These are phyloP conservation scores for Hura crepitans DNA, from an alignment of 441 rosid genomes.

Conservation along the genomic window DNA sequence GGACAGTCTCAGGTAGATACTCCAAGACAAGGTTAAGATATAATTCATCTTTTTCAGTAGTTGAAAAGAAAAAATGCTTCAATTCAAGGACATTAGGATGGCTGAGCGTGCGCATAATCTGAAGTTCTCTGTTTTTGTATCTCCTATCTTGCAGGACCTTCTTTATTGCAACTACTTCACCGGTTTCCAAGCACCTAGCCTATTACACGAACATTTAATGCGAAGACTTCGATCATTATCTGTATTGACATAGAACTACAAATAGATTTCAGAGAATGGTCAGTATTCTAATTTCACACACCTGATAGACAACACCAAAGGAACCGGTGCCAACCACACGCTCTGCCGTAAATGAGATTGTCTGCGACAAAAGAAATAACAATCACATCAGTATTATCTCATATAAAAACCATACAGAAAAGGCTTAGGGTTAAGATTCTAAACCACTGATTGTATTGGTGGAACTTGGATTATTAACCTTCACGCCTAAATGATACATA, in stretches of 20 bases:
- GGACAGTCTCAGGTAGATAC: constrained; percentile 72
- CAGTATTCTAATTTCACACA: constrained; percentile 30
- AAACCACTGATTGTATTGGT: not conserved
- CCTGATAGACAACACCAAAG: constrained; percentile 91
- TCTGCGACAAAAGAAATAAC: constrained; percentile 37
- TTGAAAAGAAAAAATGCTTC: constrained; percentile 75
- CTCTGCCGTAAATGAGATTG: constrained; percentile 82
- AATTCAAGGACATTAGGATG: constrained; percentile 76
- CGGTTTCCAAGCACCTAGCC: constrained; percentile 86
- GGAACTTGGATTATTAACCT: not conserved
- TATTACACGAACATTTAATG: constrained; percentile 25
- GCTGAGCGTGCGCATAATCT: constrained; percentile 60
- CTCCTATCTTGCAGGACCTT: constrained; percentile 90
- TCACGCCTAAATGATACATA: too few relatives aligned
- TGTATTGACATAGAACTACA: not conserved
- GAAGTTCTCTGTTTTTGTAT: constrained; percentile 90
- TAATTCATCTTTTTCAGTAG: constrained; percentile 67
- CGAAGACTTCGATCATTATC: constrained; percentile 5
- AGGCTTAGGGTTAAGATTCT: not conserved
- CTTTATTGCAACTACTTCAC: constrained; percentile 82
- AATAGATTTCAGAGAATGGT: not conserved
- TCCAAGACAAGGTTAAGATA: constrained; percentile 81
- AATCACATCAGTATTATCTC: not conserved
- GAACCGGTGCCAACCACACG: constrained; percentile 86
- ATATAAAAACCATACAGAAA: not conserved